Conservation (phyloP, 208 protist genomes). For the Acanthamoeba culbertsoni region DNA sequence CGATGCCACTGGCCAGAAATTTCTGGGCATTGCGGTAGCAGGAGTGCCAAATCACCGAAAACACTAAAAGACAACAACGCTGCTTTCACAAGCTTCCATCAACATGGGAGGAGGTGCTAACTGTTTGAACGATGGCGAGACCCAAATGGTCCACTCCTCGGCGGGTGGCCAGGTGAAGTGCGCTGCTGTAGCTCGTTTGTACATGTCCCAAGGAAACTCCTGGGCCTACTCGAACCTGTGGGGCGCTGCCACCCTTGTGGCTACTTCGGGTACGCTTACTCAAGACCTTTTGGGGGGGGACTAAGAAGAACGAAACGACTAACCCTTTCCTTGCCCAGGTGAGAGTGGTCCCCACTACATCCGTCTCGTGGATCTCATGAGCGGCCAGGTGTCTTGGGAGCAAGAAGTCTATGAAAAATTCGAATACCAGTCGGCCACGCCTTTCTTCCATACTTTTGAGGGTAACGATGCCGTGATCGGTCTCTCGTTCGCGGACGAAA, state of each 20-base stretch:
- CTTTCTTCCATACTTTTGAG: conserved; percentile 58
- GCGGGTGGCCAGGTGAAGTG: conserved; percentile 24
- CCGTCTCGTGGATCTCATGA: background rate
- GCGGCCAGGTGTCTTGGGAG: background rate
- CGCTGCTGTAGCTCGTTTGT: background rate
- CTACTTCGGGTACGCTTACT: background rate
- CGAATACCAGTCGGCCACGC: background rate
- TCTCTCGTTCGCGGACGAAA: conserved; percentile 45
- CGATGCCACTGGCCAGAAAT: no score
- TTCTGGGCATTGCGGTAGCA: no score
- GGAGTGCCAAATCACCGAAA: background rate
- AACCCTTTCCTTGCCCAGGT: no score
- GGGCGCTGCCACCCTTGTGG: background rate
- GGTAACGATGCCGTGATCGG: background rate
- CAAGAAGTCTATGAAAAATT: conserved; percentile 7
- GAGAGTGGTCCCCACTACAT: background rate
- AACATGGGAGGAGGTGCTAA: background rate
- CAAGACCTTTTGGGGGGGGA: no score
- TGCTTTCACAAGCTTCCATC: background rate
- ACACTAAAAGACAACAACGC: background rate
- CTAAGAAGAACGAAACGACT: no score
- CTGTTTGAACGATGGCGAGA: background rate
- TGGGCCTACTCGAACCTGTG: conserved; percentile 13
- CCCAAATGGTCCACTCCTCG: background rate
- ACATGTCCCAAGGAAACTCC: background rate